Conservation (phyloP, 208 protist species). For the Crithidia mellificae region DNA sequence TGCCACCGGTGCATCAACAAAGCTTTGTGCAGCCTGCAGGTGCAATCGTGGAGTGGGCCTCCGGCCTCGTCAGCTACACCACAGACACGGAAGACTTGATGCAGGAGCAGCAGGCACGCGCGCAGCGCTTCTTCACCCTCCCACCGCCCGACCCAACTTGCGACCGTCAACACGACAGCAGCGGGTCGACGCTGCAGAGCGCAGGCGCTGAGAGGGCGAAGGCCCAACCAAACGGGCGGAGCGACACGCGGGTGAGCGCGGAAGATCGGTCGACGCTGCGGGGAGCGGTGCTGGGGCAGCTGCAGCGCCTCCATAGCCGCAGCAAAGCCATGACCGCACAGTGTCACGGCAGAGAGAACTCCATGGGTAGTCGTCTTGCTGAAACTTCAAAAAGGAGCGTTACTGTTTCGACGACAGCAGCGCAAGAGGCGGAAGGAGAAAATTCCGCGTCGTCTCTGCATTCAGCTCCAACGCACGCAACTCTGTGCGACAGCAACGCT, state of each 20-base stretch:
- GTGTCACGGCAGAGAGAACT: conserved; percentile 16
- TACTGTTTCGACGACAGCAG: no score
- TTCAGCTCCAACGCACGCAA: no score
- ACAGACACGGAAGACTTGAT: conserved; percentile 59
- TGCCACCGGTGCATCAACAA: neutral
- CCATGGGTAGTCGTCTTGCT: no score
- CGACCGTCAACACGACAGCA: no score
- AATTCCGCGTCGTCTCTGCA: no score
- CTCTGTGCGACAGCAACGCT: neutral
- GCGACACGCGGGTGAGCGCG: no score
- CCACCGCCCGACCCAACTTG: no score
- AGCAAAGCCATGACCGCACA: neutral
- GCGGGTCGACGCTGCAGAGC: no score
- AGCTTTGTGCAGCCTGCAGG: conserved; percentile 12
- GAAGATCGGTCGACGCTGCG: conserved; percentile 41
- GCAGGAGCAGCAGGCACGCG: conserved; percentile 50
- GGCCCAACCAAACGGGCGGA: no score
- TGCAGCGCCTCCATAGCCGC: conserved; percentile 41
- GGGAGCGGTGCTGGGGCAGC: conserved; percentile 43
- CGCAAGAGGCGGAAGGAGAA: no score
- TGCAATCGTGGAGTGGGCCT: conserved; percentile 65
- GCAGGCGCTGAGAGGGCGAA: no score
- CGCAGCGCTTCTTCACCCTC: conserved; percentile 50
- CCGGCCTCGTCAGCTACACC: conserved; percentile 63
- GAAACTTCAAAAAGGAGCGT: no score